These are phyloP conservation scores for Ophiobolus disseminans DNA, from an alignment of 2,329 filamentous ascomycete genomes.

Conservation along the genomic window DNA sequence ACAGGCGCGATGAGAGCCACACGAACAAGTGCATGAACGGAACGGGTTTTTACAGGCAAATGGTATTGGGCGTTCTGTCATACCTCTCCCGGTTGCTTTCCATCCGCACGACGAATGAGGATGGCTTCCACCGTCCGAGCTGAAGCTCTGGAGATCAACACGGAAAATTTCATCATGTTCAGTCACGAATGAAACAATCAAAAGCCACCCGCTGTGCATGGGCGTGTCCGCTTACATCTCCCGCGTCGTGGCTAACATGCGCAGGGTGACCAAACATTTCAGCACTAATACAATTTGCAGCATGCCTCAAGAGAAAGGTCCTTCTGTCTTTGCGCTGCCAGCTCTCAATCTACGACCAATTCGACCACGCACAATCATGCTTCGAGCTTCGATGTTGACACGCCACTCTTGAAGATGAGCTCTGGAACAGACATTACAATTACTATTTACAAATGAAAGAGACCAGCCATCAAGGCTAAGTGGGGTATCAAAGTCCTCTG, in stretches of 20 bases:
- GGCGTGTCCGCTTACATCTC: too few relatives aligned
- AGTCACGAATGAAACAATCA: conserved; percentile 47
- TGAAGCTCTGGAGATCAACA: conserved; percentile 46
- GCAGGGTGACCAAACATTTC: neutral
- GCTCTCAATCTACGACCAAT: neutral
- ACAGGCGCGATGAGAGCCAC: conserved; percentile 35
- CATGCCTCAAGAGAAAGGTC: too few relatives aligned
- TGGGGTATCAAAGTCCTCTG: conserved; percentile 2
- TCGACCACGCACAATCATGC: too few relatives aligned
- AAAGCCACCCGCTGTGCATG: conserved; percentile 8
- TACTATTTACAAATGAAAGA: conserved; percentile 2
- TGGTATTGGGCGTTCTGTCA: conserved; percentile 49
- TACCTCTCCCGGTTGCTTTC: conserved; percentile 44
- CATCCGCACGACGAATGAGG: conserved; percentile 41
- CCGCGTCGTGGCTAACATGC: too few relatives aligned
- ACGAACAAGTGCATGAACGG: conserved; percentile 39
- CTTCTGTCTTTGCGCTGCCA: neutral
- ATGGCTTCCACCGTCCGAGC: conserved; percentile 34
- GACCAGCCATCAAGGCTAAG: conserved; percentile 1
- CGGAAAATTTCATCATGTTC: conserved; percentile 50
- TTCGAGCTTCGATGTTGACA: neutral
- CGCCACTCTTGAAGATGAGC: neutral
- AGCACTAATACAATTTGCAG: too few relatives aligned
- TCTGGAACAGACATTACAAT: conserved; percentile 1
- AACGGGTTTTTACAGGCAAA: conserved; percentile 42